Conservation (phyloP, 1,139 yeast species). For the Pneumocystis sp. region DNA sequence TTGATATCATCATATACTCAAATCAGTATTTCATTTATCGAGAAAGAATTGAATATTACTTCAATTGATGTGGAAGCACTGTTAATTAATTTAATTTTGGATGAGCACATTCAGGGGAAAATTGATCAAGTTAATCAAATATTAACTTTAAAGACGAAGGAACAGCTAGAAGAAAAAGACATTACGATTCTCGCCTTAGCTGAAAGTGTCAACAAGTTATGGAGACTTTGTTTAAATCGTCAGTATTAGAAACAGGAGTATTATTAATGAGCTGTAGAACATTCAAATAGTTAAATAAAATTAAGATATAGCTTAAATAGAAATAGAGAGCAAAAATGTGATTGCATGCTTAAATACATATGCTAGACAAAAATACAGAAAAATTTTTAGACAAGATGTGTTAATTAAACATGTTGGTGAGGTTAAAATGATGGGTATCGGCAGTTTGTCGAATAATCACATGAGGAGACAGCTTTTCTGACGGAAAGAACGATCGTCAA, state of each 20-base stretch:
- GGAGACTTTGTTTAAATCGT: background rate
- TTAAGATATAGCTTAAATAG: background rate
- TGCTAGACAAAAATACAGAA: background rate
- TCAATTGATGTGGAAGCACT: slow-evolving; percentile 28
- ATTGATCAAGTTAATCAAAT: slow-evolving; percentile 12
- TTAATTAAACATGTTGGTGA: background rate
- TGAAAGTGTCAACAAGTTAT: background rate
- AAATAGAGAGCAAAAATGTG: too few species aligned
- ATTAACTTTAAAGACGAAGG: background rate
- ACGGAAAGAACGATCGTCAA: background rate
- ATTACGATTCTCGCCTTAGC: background rate
- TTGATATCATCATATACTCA: slow-evolving; percentile 29
- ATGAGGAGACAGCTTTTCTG: background rate
- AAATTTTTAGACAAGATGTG: background rate
- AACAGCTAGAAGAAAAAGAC: background rate
- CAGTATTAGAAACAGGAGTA: background rate
- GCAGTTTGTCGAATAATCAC: background rate
- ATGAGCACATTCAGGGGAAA: slow-evolving; percentile 24
- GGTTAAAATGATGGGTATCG: background rate
- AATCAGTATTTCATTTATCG: slow-evolving; percentile 24
- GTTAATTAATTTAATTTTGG: slow-evolving; percentile 31
- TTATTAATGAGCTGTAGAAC: background rate
- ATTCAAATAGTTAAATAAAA: background rate
- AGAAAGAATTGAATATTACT: slow-evolving; percentile 19
- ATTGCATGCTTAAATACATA: background rate